A percentile compares a stretch with the other conserved stretches of the same genome.
phyloP scores from a whole-genome alignment of 306 rosid species.

The Prunus campanulata region DNA sequence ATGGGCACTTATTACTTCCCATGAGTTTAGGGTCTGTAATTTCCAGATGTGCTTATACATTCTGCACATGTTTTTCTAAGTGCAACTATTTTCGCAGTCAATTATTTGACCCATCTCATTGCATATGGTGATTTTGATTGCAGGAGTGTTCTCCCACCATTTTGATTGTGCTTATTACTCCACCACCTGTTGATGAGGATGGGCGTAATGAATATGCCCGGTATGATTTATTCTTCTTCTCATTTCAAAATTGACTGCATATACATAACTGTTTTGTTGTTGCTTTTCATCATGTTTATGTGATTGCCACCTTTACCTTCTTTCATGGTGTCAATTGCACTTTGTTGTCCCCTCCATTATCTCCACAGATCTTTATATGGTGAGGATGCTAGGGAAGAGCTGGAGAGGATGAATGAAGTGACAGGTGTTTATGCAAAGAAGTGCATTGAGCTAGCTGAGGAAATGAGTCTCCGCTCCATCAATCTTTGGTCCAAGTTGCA shows the following conservation, averaged over 20 bases:
- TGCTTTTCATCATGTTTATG: not conserved
- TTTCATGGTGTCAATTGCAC: not conserved
- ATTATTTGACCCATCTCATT: constrained; percentile 20
- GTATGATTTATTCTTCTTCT: constrained; percentile 37
- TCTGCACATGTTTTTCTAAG: not conserved
- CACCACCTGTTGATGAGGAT: constrained; percentile 82
- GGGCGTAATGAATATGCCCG: constrained; percentile 64
- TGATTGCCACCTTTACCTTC: not conserved
- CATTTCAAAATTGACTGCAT: not conserved
- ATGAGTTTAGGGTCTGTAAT: not conserved
- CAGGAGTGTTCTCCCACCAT: constrained; percentile 66
- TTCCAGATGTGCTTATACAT: not conserved
- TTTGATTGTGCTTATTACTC: constrained; percentile 73
- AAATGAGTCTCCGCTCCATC: constrained; percentile 48
- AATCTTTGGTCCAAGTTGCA: constrained; percentile 94
- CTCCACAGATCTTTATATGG: constrained; percentile 64
- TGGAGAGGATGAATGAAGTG: constrained; percentile 84
- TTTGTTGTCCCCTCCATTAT: not conserved
- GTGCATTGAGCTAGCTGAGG: constrained; percentile 68
- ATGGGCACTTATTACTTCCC: not conserved
- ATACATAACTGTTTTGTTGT: not conserved
- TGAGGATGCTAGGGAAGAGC: constrained; percentile 50
- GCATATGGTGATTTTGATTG: constrained; percentile 31
- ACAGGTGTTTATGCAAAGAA: constrained; percentile 73
- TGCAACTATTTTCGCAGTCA: not conserved